These are phyloP conservation scores for Oemleria cerasiformis DNA, from an alignment of 306 rosid species.

Conservation along the genomic window DNA sequence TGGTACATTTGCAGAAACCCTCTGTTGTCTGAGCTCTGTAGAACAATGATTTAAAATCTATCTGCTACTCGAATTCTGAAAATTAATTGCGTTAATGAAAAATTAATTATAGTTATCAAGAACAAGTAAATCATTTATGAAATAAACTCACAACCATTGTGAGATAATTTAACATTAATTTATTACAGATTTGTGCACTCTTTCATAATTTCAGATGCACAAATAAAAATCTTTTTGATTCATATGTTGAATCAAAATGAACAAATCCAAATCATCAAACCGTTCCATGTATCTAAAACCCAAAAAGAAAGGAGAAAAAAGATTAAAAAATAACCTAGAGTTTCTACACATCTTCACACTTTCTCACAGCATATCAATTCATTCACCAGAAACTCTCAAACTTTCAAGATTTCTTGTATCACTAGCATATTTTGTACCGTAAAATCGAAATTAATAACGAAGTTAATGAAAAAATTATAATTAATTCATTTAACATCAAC, in stretches of 20 bases:
- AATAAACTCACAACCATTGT: neutral
- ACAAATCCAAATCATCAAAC: neutral
- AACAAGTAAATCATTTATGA: no score
- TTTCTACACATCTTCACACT: constrained; percentile 18
- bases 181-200: neutral
- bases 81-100: no score
- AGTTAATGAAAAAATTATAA: neutral
- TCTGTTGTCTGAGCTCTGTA: neutral
- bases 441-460: neutral
- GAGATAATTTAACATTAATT: neutral
- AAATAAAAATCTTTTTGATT: neutral
- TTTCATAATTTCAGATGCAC: neutral
- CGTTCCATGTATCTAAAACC: neutral
- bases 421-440: neutral
- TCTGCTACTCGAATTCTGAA: no score
- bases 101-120: no score
- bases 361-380: neutral
- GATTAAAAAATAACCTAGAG: neutral
- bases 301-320: neutral
- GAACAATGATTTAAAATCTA: neutral
- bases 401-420: neutral
- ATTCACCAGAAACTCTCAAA: neutral
- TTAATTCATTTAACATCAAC: neutral
- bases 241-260: neutral
- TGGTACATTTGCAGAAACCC: neutral